A percentile compares a stretch with the other conserved stretches of the same genome.
These are phyloP conservation scores for Sutorius eximius DNA, from an alignment of 1,284 basidiomycete genomes.

Conservation along the genomic window DNA sequence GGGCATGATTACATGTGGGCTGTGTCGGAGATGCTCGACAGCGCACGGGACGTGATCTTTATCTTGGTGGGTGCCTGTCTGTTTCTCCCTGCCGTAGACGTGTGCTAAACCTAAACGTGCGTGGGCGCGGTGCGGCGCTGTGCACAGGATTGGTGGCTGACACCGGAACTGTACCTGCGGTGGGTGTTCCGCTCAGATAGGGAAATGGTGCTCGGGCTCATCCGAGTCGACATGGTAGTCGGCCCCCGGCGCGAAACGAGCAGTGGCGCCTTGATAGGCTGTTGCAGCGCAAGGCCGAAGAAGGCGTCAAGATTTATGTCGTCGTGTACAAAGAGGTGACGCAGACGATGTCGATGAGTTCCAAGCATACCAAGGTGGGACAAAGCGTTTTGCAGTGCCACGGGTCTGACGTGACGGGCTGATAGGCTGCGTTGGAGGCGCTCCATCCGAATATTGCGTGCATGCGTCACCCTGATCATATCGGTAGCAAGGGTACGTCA, in stretches of 20 bases:
- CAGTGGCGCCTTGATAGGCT: constrained; percentile 87
- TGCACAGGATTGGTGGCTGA: constrained; percentile 84
- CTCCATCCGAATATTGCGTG: constrained; percentile 87
- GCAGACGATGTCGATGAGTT: constrained; percentile 86
- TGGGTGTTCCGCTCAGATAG: constrained; percentile 1
- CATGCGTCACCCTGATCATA: constrained; percentile 88
- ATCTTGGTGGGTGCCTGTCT: constrained; percentile 51
- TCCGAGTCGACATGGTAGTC: constrained; percentile 38
- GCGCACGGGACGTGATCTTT: constrained; percentile 74
- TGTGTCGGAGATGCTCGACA: constrained; percentile 83
- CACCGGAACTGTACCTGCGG: constrained; percentile 85
- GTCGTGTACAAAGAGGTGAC: constrained; percentile 91
- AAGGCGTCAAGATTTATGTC: constrained; percentile 88
- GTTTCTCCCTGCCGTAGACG: not conserved
- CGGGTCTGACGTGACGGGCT: constrained; percentile 4
- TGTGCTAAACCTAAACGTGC: not conserved
- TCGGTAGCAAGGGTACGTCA: constrained; percentile 68
- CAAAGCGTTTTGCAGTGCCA: constrained; percentile 18
- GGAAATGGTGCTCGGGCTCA: too few species aligned
- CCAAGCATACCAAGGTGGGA: constrained; percentile 75
- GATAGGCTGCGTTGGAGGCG: constrained; percentile 69
- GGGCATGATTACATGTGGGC: constrained; percentile 96
- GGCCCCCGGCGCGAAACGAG: constrained; percentile 79
- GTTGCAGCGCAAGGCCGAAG: constrained; percentile 81
- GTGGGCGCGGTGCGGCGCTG: not conserved